A percentile compares a stretch with the other conserved stretches of the same genome.
Evolutionary conservation across 257 asterid species (phyloP).

Genomic region (Ehretia macrophylla): DNA sequence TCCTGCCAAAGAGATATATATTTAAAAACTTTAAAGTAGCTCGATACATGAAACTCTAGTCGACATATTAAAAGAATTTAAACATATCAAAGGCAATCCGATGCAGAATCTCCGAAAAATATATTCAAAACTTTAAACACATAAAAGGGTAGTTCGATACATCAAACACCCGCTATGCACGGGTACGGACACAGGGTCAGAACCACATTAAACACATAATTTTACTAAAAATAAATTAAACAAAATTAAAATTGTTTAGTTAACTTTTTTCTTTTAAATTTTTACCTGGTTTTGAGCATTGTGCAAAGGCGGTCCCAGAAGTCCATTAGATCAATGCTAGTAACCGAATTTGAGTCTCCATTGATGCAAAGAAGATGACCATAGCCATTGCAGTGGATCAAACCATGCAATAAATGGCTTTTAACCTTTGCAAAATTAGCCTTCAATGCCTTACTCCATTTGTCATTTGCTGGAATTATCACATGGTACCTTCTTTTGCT

Average conservation of each 20-base stretch:
- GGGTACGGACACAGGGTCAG: too few relatives aligned
- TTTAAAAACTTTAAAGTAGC: not conserved
- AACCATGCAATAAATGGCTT: conserved; percentile 51
- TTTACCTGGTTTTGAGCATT: conserved; percentile 54
- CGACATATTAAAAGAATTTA: too few relatives aligned
- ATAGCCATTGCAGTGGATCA: conserved; percentile 77
- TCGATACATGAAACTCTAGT: not conserved
- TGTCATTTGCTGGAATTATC: conserved; percentile 47
- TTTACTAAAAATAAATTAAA: too few relatives aligned
- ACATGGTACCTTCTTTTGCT: conserved; percentile 66
- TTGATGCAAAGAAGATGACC: conserved; percentile 70
- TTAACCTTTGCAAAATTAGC: conserved; percentile 30
- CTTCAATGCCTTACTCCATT: conserved; percentile 40
- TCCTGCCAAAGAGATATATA: conserved; percentile 31
- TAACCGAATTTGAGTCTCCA: conserved; percentile 34
- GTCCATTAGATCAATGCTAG: conserved; percentile 49
- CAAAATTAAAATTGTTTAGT: not conserved
- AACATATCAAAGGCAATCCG: conserved; percentile 4
- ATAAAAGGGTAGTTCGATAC: too few relatives aligned
- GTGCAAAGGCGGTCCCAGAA: conserved; percentile 79
- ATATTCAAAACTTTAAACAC: too few relatives aligned
- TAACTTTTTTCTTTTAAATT: not conserved
- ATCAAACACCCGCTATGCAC: not conserved
- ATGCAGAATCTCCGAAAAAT: too few relatives aligned
- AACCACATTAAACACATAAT: not conserved